Evolutionary conservation across 2,329 filamentous ascomycete genomes (phyloP).

Genomic region (Lachnellula cervina): DNA sequence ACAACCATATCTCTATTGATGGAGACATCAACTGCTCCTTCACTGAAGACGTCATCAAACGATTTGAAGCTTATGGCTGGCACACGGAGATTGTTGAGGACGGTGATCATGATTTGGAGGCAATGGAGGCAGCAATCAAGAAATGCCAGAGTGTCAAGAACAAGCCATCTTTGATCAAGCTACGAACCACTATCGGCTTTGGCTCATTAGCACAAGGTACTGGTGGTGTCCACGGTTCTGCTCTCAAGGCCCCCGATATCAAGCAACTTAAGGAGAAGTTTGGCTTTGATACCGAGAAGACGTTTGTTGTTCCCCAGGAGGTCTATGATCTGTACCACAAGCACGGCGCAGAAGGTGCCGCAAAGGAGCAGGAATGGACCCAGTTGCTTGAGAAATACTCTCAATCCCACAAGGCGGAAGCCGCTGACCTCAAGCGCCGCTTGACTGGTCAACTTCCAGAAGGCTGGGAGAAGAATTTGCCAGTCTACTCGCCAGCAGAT

Average conservation of each 20-base stretch:
- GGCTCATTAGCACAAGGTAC: slow-evolving; percentile 92
- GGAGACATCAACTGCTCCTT: slow-evolving; percentile 95
- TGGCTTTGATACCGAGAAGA: slow-evolving; percentile 91
- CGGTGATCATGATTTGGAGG: slow-evolving; percentile 82
- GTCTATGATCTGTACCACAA: slow-evolving; percentile 90
- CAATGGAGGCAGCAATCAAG: slow-evolving; percentile 83
- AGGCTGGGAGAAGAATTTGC: slow-evolving; percentile 92
- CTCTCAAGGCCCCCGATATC: slow-evolving; percentile 90
- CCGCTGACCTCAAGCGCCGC: slow-evolving; percentile 76
- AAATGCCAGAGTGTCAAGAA: slow-evolving; percentile 82
- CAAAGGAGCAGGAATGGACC: slow-evolving; percentile 92
- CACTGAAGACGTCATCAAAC: slow-evolving; percentile 92
- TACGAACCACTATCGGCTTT: slow-evolving; percentile 95
- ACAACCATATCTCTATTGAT: slow-evolving; percentile 96
- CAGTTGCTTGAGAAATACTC: slow-evolving; percentile 84
- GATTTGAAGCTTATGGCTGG: slow-evolving; percentile 97
- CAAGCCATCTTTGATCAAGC: slow-evolving; percentile 96
- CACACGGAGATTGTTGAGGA: slow-evolving; percentile 79
- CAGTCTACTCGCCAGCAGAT: slow-evolving; percentile 83
- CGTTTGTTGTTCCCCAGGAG: slow-evolving; percentile 87
- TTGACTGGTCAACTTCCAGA: slow-evolving; percentile 79
- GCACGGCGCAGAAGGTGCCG: slow-evolving; percentile 79
- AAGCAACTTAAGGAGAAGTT: slow-evolving; percentile 92
- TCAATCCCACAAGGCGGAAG: slow-evolving; percentile 70
- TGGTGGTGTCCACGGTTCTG: slow-evolving; percentile 91